Base-by-base conservation (phyloP, 2,329 filamentous ascomycete genomes). In the Fusarium paranaense region DNA sequence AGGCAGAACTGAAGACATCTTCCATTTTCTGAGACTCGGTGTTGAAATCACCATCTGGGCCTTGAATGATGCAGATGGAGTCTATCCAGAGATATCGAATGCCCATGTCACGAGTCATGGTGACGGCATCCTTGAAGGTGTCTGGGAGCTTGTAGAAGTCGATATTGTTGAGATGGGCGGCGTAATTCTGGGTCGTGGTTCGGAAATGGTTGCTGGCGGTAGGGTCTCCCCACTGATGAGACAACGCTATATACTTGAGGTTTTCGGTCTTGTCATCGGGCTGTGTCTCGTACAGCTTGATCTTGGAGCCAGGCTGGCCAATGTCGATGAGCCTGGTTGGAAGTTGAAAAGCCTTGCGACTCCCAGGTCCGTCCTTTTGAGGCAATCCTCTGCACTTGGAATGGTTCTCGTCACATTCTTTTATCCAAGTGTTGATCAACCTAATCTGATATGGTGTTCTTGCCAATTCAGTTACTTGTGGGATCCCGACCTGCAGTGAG, bases 1-100 rank as follows among this genome's bases (percentile, higher is more conserved):
- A 67, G 11, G 70, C 63, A 8, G 60, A 64, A 30, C 69, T 71
- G 16, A 67, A 67, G 10, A 67, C 65, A 4, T 67, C 22, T 6
- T 67, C 65, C 71, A 73, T 73, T 20, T 20, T 42, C 6, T 42
- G 35, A 16, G 57, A 54, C n/a, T 73, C 71, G 2, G 18, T 57
- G 27, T 67, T 32, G n/a, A 65, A 73, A 52, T 71, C 71, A 1
- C 64, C 58, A 5, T n/a, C 45, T 14, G 59, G 37, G 5, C 64
- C 71, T 25, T 73, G 71, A 10, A 73, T 45, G 25, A 73, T 73
- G 22, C 70, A 73, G 2, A 73, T 32, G 6, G 70, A 73, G 35
- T 73, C 71, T 2, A 73, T 69, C 71, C 71, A 73, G 5, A 73
- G 58, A 40, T 73, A 67, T 18, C 37, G 38, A 42, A 71, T 33